These are phyloP conservation scores for Usnea hakonensis DNA, from an alignment of 495 filamentous ascomycete genomes.

Conservation along the genomic window DNA sequence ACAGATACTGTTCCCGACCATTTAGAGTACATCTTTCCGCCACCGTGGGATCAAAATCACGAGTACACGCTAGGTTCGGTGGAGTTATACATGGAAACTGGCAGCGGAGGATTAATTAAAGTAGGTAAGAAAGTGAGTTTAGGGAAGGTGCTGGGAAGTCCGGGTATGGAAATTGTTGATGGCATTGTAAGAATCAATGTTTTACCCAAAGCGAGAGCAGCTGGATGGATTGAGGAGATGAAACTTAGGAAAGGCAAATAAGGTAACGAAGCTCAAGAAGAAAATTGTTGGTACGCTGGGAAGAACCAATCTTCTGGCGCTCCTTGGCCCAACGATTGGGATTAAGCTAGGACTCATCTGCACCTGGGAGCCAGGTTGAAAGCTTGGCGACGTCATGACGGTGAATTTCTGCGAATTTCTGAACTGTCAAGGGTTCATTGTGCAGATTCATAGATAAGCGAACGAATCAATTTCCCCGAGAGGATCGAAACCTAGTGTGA, in stretches of 20 bases:
- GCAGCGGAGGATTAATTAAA: slow-evolving; percentile 71
- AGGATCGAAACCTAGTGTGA: neutral
- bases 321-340: neutral
- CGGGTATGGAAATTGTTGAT: slow-evolving; percentile 81
- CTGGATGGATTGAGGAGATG: slow-evolving; percentile 73
- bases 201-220: slow-evolving; percentile 59
- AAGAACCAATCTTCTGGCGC: too few relatives aligned
- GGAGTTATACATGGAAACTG: slow-evolving; percentile 88
- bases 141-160: slow-evolving; percentile 64
- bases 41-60: slow-evolving; percentile 71
- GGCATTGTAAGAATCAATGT: slow-evolving; percentile 73
- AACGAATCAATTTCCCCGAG: neutral
- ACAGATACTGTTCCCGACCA: slow-evolving; percentile 56
- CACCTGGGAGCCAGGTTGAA: neutral
- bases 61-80: slow-evolving; percentile 59
- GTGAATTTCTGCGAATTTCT: too few relatives aligned
- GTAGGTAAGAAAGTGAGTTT: slow-evolving; percentile 74
- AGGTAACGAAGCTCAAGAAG: neutral
- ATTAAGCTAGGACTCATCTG: neutral
- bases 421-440: too few relatives aligned
- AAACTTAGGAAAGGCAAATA: slow-evolving; percentile 54
- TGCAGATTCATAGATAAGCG: neutral
- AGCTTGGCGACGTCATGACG: neutral
- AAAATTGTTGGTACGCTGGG: too few relatives aligned
- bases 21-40: slow-evolving; percentile 67